These are phyloP conservation scores for Wickerhamiella spandovensis DNA, from an alignment of 805 yeast genomes.

Conservation along the genomic window DNA sequence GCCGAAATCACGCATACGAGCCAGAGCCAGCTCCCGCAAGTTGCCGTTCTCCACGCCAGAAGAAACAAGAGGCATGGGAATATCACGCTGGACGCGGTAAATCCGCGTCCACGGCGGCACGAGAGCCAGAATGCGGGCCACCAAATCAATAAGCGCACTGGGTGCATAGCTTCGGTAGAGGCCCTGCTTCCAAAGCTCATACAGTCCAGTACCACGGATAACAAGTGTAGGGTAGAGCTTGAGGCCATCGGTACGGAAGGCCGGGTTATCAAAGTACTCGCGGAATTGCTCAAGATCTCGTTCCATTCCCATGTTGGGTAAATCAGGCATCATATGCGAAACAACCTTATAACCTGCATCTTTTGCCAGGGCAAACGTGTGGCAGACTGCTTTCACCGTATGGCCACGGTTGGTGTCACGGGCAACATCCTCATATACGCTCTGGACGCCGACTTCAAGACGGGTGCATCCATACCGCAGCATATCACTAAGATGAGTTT, in stretches of 20 bases:
- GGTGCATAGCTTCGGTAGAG: slow-evolving; percentile 90
- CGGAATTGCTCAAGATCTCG: slow-evolving; percentile 90
- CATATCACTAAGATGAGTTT: slow-evolving; percentile 91
- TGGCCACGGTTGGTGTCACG: slow-evolving; percentile 97
- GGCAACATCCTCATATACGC: slow-evolving; percentile 96
- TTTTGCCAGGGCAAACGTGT: slow-evolving; percentile 89
- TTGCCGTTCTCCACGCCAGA: slow-evolving; percentile 98
- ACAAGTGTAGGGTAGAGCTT: slow-evolving; percentile 93
- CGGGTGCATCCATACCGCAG: slow-evolving; percentile 92
- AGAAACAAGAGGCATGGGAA: slow-evolving; percentile 96
- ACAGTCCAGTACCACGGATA: slow-evolving; percentile 92
- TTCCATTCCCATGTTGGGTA: slow-evolving; percentile 98
- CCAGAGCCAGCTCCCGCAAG: slow-evolving; percentile 84
- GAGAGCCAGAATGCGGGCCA: slow-evolving; percentile 86
- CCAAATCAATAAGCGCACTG: slow-evolving; percentile 82
- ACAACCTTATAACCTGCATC: slow-evolving; percentile 98
- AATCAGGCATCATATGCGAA: slow-evolving; percentile 98
- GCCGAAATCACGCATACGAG: slow-evolving; percentile 97
- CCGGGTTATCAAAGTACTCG: slow-evolving; percentile 95
- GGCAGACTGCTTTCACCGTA: slow-evolving; percentile 90
- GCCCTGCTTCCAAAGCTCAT: slow-evolving; percentile 95
- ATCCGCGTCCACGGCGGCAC: slow-evolving; percentile 99
- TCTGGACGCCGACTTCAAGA: slow-evolving; percentile 92
- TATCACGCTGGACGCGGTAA: slow-evolving; percentile 95
- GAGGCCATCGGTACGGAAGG: slow-evolving; percentile 90